Evolutionary conservation across 2,329 filamentous ascomycete genomes (phyloP), one percentile per base, ranked within the genome.

Genomic region (Teratosphaeria destructans): DNA sequence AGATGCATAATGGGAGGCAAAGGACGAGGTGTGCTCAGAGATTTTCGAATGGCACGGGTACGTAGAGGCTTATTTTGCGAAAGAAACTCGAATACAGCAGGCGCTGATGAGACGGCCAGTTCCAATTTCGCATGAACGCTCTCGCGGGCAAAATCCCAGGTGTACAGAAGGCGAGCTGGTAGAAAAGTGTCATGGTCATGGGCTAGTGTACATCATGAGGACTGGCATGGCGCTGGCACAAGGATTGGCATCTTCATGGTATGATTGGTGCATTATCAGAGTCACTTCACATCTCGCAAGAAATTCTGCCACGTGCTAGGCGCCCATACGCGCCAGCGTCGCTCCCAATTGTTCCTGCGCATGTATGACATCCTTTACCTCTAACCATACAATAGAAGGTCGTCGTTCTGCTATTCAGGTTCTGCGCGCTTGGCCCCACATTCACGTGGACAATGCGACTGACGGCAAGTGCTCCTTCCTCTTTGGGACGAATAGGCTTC

Each of bases 131-230:
- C 73, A 79, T 94, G 77, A 87, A 96, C 74, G 94, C 94, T 19
- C 78, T 96, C 63, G 86, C 83, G 35, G 94, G 94, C 56, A 85
- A 90, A 62, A 73, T 99, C 57, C 93, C 94, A 0, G 94, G 94
- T 68, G 94, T 99, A 59, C 90, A 87, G 82, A 95, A 95, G 80
- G 94, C 94, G 56, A 95, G 89, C 76, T 99, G 94, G 94, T 99
- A 70, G 60, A 59, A 27, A 23, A 11, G 12, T 32, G 5, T n/a
- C 6, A 32, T 19, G 53, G 27, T 54, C 19, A 23, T 8, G 23
- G 12, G 16, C 3, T 54, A 27, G 53, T n/a, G 53, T 54, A 54
- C 23, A 32, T 11, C 27, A 32, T 16, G 23, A 39, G 32, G 27
- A 43, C 39, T 35, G 34, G 39, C 49, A 43, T 37, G 52, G 52